Percentiles rank a stretch among this genome's conserved stretches.
These are phyloP conservation scores for Rhodotorula toruloides DNA, from an alignment of 768 basidiomycete species.

Conservation along the genomic window DNA sequence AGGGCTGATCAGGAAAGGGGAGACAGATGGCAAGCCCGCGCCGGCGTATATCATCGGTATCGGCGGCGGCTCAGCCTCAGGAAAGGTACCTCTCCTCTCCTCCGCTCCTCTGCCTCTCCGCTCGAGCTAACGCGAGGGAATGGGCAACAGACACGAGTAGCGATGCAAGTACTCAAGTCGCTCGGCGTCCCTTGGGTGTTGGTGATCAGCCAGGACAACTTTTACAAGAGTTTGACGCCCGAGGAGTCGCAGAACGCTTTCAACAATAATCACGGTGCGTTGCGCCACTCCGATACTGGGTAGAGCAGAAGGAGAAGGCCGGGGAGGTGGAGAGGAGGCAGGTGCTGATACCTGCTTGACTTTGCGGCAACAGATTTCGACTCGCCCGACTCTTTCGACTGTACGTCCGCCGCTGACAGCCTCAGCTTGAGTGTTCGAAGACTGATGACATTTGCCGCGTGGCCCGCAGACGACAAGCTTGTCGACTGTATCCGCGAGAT, in stretches of 20 bases:
- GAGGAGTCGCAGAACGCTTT: slow-evolving; percentile 81
- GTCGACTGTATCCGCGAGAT: slow-evolving; percentile 81
- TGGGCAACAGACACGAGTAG: slow-evolving; percentile 31
- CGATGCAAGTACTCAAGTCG: slow-evolving; percentile 46
- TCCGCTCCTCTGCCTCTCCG: too few relatives aligned
- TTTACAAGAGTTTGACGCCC: slow-evolving; percentile 73
- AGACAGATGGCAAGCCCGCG: slow-evolving; percentile 46
- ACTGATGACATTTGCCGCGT: too few relatives aligned
- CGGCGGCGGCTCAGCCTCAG: slow-evolving; percentile 50
- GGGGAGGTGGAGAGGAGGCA: neutral
- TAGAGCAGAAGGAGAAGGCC: too few relatives aligned
- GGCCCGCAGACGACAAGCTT: slow-evolving; percentile 78
- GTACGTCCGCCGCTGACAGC: too few relatives aligned
- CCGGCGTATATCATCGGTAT: slow-evolving; percentile 51
- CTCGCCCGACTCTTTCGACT: slow-evolving; percentile 87
- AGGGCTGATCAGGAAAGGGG: neutral
- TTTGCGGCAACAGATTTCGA: slow-evolving; percentile 63
- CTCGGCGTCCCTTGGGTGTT: slow-evolving; percentile 58
- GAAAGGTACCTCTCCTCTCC: slow-evolving; percentile 45
- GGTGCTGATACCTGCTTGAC: neutral
- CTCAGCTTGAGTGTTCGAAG: too few relatives aligned
- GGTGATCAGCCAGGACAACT: slow-evolving; percentile 91
- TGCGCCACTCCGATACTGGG: slow-evolving; percentile 17
- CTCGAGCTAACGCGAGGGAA: too few relatives aligned
- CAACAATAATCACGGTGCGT: slow-evolving; percentile 52